These are phyloP conservation scores for Gossypium mustelinum DNA, from an alignment of 345 rosid genomes.

Conservation along the genomic window DNA sequence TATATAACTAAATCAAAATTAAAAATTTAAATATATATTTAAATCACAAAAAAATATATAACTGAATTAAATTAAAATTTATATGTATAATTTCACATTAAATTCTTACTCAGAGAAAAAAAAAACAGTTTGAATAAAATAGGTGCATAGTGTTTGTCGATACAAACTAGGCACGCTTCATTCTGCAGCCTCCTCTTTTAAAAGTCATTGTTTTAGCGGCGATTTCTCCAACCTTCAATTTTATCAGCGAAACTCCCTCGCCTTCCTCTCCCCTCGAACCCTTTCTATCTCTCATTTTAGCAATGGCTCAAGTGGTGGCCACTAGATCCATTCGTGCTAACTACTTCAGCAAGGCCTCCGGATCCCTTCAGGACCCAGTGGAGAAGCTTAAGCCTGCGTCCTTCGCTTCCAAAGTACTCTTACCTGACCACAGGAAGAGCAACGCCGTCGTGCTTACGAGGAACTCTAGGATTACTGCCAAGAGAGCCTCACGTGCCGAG, in stretches of 20 bases:
- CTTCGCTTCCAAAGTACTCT: slow-evolving; percentile 43
- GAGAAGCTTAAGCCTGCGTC: slow-evolving; percentile 52
- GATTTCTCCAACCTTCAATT: slow-evolving; percentile 39
- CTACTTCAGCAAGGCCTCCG: slow-evolving; percentile 32
- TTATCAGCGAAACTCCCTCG: neutral
- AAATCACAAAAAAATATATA: too few relatives aligned
- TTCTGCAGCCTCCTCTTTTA: neutral
- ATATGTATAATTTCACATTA: too few relatives aligned
- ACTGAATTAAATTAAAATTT: too few relatives aligned
- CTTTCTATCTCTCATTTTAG: neutral
- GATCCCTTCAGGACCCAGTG: slow-evolving; percentile 45
- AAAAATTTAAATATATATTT: too few relatives aligned
- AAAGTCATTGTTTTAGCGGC: slow-evolving; percentile 22
- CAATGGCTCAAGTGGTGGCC: slow-evolving; percentile 83
- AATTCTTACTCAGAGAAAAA: too few relatives aligned
- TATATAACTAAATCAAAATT: too few relatives aligned
- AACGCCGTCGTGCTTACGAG: slow-evolving; percentile 26
- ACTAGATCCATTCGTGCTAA: slow-evolving; percentile 59
- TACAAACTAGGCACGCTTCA: slow-evolving; percentile 45
- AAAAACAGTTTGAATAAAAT: too few relatives aligned
- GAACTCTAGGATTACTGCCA: slow-evolving; percentile 36
- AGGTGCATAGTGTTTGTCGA: slow-evolving; percentile 29
- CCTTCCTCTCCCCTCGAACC: neutral
- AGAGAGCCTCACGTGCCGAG: slow-evolving; percentile 52
- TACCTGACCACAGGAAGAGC: slow-evolving; percentile 21